Percentiles rank a stretch among this genome's conserved stretches.
Conservation (phyloP, 2,329 filamentous ascomycete genomes). For the Xylaria sp. region DNA sequence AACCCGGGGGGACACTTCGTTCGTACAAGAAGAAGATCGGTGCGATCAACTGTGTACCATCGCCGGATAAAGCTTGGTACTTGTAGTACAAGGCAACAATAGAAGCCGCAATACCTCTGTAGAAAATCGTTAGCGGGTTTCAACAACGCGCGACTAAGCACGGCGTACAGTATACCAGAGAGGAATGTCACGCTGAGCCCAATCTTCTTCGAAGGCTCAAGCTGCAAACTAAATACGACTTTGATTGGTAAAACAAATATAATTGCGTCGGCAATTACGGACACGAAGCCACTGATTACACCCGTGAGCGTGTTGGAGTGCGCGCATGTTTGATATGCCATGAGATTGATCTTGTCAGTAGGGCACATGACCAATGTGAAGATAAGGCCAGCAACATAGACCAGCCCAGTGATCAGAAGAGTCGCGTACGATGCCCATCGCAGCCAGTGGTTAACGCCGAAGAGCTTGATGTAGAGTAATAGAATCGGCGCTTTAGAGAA, state of each 20-base stretch:
- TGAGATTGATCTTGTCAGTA: neutral
- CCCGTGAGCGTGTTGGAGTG: conserved; percentile 11
- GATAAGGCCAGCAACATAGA: conserved; percentile 12
- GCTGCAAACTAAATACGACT: conserved; percentile 7
- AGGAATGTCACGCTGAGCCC: conserved; percentile 21
- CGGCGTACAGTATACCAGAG: conserved; percentile 20
- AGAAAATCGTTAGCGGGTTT: neutral
- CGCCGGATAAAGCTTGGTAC: conserved; percentile 5
- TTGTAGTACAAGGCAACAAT: conserved; percentile 17
- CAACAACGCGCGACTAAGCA: no score
- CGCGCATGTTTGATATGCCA: neutral
- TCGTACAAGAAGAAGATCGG: conserved; percentile 19
- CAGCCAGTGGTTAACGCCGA: conserved; percentile 20
- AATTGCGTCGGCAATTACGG: conserved; percentile 10
- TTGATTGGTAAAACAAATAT: conserved; percentile 22
- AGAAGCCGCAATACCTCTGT: conserved; percentile 14
- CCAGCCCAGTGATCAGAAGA: conserved; percentile 8
- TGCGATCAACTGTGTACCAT: conserved; percentile 17
- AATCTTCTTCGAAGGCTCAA: conserved; percentile 24
- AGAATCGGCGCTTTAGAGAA: conserved; percentile 21
- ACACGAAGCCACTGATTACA: conserved; percentile 16
- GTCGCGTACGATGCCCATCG: conserved; percentile 7
- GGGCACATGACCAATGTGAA: conserved; percentile 7
- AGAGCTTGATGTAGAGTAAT: conserved; percentile 22
- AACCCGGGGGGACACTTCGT: neutral